These are phyloP conservation scores for Wallacemonas sp. DNA, from an alignment of 208 protist genomes.

Conservation along the genomic window DNA sequence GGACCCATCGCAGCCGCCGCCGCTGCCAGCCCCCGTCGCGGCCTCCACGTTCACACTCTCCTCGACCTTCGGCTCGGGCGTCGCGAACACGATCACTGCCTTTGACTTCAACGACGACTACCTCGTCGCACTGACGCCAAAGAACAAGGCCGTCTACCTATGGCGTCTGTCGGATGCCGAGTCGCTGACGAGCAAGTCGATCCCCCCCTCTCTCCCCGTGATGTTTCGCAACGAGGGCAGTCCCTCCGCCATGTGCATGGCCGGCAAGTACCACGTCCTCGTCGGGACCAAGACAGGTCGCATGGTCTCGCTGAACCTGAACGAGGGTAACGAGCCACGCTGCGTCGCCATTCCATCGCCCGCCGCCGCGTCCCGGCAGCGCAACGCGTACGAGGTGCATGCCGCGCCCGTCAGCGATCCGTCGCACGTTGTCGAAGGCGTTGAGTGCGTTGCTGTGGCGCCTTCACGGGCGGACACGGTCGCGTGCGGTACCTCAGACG, in stretches of 20 bases:
- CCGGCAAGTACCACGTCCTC: constrained; percentile 78
- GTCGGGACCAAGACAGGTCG: constrained; percentile 74
- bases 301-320: constrained; percentile 78
- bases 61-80: constrained; percentile 54
- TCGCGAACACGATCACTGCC: constrained; percentile 42
- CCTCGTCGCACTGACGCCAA: constrained; percentile 58
- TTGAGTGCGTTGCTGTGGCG: constrained; percentile 69
- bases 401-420: not conserved
- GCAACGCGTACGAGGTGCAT: constrained; percentile 20
- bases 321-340: constrained; percentile 50
- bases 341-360: constrained; percentile 34
- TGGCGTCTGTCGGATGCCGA: constrained; percentile 63
- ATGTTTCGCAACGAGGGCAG: constrained; percentile 67
- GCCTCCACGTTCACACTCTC: constrained; percentile 52
- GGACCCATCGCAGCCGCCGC: constrained; percentile 15
- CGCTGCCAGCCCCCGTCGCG: constrained; percentile 16
- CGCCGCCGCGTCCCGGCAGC: not conserved
- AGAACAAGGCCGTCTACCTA: constrained; percentile 41
- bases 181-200: constrained; percentile 45
- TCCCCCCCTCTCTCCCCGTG: constrained; percentile 27
- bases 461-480: constrained; percentile 62
- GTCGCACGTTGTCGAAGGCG: constrained; percentile 32
- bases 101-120: constrained; percentile 88
- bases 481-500: constrained; percentile 77
- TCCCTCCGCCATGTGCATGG: constrained; percentile 70